Conservation (phyloP, 805 yeast species). For the Lipomyces mesembrius region DNA sequence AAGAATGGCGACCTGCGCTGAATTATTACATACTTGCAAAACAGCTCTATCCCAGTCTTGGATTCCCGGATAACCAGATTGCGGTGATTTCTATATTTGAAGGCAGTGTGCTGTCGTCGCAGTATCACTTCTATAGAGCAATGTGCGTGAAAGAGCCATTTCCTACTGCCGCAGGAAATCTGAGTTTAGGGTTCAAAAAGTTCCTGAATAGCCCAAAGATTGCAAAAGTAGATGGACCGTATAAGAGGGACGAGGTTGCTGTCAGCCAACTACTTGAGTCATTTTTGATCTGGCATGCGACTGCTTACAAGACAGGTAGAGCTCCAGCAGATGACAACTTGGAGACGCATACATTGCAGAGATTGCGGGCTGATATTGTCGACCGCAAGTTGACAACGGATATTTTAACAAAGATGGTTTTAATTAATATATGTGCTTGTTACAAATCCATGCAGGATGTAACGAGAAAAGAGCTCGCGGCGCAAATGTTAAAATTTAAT, state of each 20-base stretch:
- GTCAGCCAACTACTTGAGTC: constrained; percentile 14
- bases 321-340: constrained; percentile 3
- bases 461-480: not conserved
- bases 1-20: constrained; percentile 34
- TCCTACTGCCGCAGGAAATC: constrained; percentile 32
- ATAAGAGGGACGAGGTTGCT: constrained; percentile 16
- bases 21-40: constrained; percentile 35
- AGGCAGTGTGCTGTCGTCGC: constrained; percentile 30
- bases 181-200: constrained; percentile 33
- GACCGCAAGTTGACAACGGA: constrained; percentile 22
- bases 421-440: constrained; percentile 29
- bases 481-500: constrained; percentile 7
- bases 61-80: constrained; percentile 37
- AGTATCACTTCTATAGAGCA: constrained; percentile 37
- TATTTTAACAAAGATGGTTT: constrained; percentile 17
- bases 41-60: constrained; percentile 31
- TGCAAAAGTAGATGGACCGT: constrained; percentile 9
- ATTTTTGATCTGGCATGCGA: constrained; percentile 31
- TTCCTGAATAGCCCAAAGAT: constrained; percentile 13
- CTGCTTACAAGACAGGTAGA: not conserved
- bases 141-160: constrained; percentile 32
- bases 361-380: constrained; percentile 8
- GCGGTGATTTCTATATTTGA: constrained; percentile 34
- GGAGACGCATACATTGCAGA: constrained; percentile 6
- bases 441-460: constrained; percentile 10